Percentiles rank a stretch among this genome's conserved stretches.
phyloP scores from a whole-genome alignment of 345 rosid genomes.

The Euclidium syriacum region DNA sequence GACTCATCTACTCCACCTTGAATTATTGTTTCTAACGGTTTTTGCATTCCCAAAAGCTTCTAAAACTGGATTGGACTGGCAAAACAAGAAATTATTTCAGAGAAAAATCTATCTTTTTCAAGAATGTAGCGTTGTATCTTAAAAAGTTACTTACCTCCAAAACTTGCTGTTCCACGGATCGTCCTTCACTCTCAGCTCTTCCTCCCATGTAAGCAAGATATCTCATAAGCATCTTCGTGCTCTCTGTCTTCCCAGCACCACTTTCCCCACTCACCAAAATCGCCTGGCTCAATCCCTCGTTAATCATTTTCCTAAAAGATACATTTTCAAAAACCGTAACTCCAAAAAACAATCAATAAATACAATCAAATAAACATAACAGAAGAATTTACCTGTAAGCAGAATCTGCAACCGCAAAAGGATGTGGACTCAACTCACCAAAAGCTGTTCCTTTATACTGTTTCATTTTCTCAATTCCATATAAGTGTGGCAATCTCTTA shows the following conservation, averaged over 20 bases:
- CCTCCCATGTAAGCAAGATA: conserved; percentile 98
- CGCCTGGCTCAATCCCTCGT: conserved; percentile 82
- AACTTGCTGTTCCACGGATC: conserved; percentile 94
- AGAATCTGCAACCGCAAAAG: conserved; percentile 94
- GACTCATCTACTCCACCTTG: conserved; percentile 52
- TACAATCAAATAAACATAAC: not conserved
- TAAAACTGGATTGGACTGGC: conserved; percentile 95
- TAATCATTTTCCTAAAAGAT: conserved; percentile 73
- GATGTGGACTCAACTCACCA: conserved; percentile 93
- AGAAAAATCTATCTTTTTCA: not conserved
- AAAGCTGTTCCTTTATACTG: conserved; percentile 81
- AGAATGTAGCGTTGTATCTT: not conserved
- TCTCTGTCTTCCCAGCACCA: conserved; percentile 99
- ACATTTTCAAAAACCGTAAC: conserved; percentile 6
- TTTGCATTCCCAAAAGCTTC: conserved; percentile 99
- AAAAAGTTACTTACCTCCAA: conserved; percentile 55
- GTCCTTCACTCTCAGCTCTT: conserved; percentile 64
- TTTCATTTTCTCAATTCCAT: conserved; percentile 71
- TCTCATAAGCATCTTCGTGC: conserved; percentile 93
- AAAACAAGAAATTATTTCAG: conserved; percentile 17
- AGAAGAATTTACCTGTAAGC: conserved; percentile 70
- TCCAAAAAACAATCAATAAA: conserved; percentile 1
- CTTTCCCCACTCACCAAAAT: conserved; percentile 98
- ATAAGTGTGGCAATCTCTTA: conserved; percentile 75
- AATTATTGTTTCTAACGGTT: conserved; percentile 93